phyloP scores from a whole-genome alignment of 2,329 filamentous ascomycete species.

The Aspergillus niger region DNA sequence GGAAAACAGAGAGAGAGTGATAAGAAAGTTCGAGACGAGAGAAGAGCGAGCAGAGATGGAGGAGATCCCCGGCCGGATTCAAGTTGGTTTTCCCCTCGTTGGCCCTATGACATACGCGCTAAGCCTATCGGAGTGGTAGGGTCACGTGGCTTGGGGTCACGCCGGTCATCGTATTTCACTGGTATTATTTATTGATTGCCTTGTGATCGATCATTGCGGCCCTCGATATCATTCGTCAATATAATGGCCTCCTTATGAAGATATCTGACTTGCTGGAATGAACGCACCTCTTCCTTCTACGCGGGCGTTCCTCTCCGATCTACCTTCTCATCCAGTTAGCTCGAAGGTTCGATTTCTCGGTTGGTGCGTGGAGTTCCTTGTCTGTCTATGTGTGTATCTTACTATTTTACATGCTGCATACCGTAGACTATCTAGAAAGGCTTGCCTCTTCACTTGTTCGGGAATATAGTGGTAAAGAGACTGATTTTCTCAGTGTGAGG shows the following conservation, averaged over 20 bases:
- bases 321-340: constrained; percentile 55
- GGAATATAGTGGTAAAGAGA: not conserved
- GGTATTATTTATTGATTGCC: not conserved
- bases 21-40: not conserved
- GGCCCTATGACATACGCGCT: constrained; percentile 41
- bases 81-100: constrained; percentile 33
- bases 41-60: not conserved
- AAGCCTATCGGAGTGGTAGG: constrained; percentile 29
- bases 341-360: constrained; percentile 91
- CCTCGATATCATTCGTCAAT: not conserved
- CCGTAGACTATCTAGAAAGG: not conserved
- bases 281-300: constrained; percentile 64
- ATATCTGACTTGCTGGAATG: constrained; percentile 24
- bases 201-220: not conserved
- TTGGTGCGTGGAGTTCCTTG: constrained; percentile 64
- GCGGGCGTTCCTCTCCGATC: constrained; percentile 65
- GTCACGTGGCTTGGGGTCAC: constrained; percentile 35
- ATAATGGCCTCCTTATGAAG: too few species aligned
- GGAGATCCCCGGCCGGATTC: not conserved
- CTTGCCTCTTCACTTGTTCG: not conserved
- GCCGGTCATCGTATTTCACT: not conserved
- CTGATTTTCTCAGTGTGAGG: constrained; percentile 54
- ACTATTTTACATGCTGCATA: not conserved
- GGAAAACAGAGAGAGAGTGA: not conserved
- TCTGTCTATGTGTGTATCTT: not conserved